Base-by-base conservation (phyloP, 2,329 filamentous ascomycete genomes). In the Fusarium gaditjirri region DNA sequence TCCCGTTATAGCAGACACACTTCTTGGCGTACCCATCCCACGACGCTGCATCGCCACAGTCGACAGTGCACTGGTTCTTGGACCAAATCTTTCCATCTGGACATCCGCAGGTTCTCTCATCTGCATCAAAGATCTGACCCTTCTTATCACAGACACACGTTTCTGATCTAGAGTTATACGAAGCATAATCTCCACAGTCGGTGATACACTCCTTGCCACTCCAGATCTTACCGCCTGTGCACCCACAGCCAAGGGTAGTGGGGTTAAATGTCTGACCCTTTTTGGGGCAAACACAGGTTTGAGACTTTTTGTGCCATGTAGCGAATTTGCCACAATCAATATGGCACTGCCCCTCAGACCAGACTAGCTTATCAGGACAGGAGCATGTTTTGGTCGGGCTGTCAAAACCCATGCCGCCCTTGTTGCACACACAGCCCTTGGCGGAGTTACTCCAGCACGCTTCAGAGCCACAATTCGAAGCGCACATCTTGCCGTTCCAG, bases 401-500 rank as follows among this genome's bases (percentile, higher is more conserved):
- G 3, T 38, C 49, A 2, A 53, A 38, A 4, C 27, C 1, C 49
- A 53, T 53, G 4, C 31, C 49, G 0, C 2, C 5, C 13, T 53
- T 53, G 2, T 39, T 53, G 7, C 33, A 53, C 0, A 27, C 33
- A 1, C 49, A 53, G 3, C 33, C 49, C 2, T 53, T 39, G 1
- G 33, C 49, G 1, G 33, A 1, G 6, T 53, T 38, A 9, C 33
- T 27, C 49, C 49, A 53, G 0, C 49, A 53, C 2, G 33, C 49
- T 11, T 53, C 49, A 9, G 49, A 27, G 13, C 49, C 49, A 27
- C 49, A 53, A 0, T 53, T 53, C 14, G 49, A 39, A n/a, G 49
- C 19, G 17, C 49, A 53, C 49, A 53, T 38, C 8, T 53, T 53
- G 7, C 49, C 49, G 3, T 53, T 53, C 49, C 49, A 53, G 19